A percentile compares a stretch with the other conserved stretches of the same genome.
Evolutionary conservation across 805 yeast genomes (phyloP).

Genomic region (Torulaspora maleeae): DNA sequence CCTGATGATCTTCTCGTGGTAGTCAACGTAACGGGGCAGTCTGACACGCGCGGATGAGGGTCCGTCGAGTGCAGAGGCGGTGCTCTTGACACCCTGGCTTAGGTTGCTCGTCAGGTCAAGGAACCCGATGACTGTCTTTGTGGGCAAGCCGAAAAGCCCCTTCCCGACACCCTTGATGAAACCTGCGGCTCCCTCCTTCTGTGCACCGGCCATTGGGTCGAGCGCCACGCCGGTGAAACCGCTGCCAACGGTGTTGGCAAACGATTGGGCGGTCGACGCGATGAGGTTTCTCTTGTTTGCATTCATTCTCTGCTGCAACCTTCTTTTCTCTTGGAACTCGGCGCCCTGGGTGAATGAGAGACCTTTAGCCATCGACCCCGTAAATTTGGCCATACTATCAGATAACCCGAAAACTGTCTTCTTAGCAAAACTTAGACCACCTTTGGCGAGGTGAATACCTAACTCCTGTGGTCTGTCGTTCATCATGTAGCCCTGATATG

Average conservation of each 20-base stretch:
- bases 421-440: conserved; percentile 88
- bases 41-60: conserved; percentile 75
- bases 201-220: conserved; percentile 87
- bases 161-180: conserved; percentile 91
- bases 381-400: conserved; percentile 86
- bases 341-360: conserved; percentile 83
- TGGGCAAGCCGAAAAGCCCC: conserved; percentile 93
- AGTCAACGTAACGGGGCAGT: conserved; percentile 70
- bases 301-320: conserved; percentile 69
- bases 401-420: conserved; percentile 93
- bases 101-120: conserved; percentile 89
- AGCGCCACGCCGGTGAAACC: conserved; percentile 88
- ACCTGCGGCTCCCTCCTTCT: conserved; percentile 84
- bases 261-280: conserved; percentile 80
- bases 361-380: conserved; percentile 94
- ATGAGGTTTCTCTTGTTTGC: conserved; percentile 81
- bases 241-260: conserved; percentile 78
- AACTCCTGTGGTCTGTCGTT: conserved; percentile 94
- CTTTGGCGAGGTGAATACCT: conserved; percentile 93
- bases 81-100: conserved; percentile 88
- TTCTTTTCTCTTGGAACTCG: conserved; percentile 75
- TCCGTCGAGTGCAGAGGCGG: conserved; percentile 84
- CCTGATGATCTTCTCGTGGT: conserved; percentile 60
- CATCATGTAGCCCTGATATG: conserved; percentile 91
- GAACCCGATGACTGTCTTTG: conserved; percentile 93